Base-by-base conservation (phyloP, 371 early-diverging fungal species). In the Mortierella sp. region DNA sequence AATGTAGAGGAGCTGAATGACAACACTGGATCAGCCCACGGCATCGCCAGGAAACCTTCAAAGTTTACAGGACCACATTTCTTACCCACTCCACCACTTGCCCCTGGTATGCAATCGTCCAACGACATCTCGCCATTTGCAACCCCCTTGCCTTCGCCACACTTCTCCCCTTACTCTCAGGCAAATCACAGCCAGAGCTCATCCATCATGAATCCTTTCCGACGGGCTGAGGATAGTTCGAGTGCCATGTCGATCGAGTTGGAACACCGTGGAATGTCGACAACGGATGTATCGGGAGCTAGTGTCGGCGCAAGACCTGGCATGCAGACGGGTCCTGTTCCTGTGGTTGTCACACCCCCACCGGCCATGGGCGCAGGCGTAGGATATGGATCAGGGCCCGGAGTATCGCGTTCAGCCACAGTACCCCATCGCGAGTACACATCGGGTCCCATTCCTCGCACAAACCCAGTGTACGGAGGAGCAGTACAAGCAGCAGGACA, bases 1-100 rank as follows among this genome's bases (percentile, higher is more conserved):
- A 6, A 25, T 21, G n/a, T 21, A n/a, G 28, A 39, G 29, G 56
- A 27, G n/a, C 19, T 14, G 31, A 21, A n/a, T 21, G 54, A 53
- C 27, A 46, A 43, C 28, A 52, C 14, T 25, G 50, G n/a, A 22
- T 28, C 56, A 7, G 24, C 17, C 14, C 17, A 31, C 14, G 48
- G 34, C n/a, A 41, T 72, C 12, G 34, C 39, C 22, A 53, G 55
- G 34, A 61, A 47, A 16, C 73, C 73, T 0, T 58, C 67, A 17
- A 66, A 67, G 49, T 72, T 72, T 50, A 67, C 67, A 19, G 73
- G 67, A 39, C 3, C 24, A 1, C 73, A 66, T n/a, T 54, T 67
- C 16, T 56, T 65, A 54, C 71, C 71, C 10, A 24, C 62, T 12
- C 59, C 67, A n/a, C 37, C 48, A 17, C 39, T 56, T 22, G 43